Evolutionary conservation across 2,329 filamentous ascomycete species (phyloP).

Genomic region (Microsporum audouinii): DNA sequence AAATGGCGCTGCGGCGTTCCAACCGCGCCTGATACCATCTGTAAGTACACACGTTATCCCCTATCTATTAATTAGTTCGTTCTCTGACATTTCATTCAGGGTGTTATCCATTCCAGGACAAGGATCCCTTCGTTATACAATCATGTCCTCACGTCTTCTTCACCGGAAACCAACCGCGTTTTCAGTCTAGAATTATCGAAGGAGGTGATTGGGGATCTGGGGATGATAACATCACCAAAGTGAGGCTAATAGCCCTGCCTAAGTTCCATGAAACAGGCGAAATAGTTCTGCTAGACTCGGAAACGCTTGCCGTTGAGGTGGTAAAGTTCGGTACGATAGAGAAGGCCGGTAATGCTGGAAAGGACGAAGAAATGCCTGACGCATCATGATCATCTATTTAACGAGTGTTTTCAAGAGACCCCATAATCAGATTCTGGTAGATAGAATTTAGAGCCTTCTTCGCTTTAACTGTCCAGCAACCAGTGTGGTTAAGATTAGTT

Average conservation of each 20-base stretch:
- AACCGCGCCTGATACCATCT: slow-evolving; percentile 89
- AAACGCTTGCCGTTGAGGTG: slow-evolving; percentile 67
- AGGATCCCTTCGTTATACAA: slow-evolving; percentile 80
- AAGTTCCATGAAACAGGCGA: slow-evolving; percentile 68
- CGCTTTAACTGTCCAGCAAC: neutral
- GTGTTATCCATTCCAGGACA: slow-evolving; percentile 92
- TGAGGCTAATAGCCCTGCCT: slow-evolving; percentile 73
- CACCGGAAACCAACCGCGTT: slow-evolving; percentile 70
- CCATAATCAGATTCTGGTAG: neutral
- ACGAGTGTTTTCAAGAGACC: neutral
- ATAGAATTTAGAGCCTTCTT: neutral
- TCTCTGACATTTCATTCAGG: slow-evolving; percentile 39
- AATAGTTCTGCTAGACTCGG: slow-evolving; percentile 70
- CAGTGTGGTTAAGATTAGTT: too few relatives aligned
- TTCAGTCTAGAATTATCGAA: slow-evolving; percentile 59
- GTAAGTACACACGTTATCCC: slow-evolving; percentile 43
- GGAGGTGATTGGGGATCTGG: slow-evolving; percentile 24
- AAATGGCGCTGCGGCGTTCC: slow-evolving; percentile 85
- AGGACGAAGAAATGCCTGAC: slow-evolving; percentile 5
- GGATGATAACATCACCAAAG: slow-evolving; percentile 34
- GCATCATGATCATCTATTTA: neutral
- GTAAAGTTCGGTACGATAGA: slow-evolving; percentile 43
- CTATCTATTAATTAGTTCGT: neutral
- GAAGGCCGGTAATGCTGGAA: neutral
- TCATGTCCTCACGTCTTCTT: slow-evolving; percentile 85